Percentiles rank a stretch among this genome's conserved stretches.
Conservation (phyloP, 2,329 filamentous ascomycete genomes). For the Exophiala xenobiotica region DNA sequence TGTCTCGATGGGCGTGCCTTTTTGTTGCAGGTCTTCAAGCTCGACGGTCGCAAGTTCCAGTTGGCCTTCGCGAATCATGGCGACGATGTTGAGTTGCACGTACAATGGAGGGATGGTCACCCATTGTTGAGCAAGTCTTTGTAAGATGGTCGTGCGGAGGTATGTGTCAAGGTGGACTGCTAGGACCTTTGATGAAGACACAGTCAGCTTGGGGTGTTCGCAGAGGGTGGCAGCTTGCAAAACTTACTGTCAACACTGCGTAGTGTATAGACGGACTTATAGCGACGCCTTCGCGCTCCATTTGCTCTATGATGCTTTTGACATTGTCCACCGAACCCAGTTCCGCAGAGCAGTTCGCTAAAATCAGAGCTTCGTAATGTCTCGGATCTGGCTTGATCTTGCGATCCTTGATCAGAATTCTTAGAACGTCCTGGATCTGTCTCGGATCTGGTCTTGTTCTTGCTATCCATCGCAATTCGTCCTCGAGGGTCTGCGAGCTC, state of each 20-base stretch:
- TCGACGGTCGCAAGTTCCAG: constrained; percentile 75
- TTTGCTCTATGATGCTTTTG: constrained; percentile 66
- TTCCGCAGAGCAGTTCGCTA: constrained; percentile 63
- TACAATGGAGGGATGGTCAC: constrained; percentile 61
- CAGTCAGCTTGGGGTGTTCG: not conserved
- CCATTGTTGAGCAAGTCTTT: constrained; percentile 67
- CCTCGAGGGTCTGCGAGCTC: constrained; percentile 22
- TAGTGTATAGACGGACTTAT: constrained; percentile 69
- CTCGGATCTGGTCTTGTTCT: constrained; percentile 14
- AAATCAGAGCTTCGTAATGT: constrained; percentile 71
- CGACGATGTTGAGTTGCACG: constrained; percentile 67
- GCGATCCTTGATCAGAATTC: constrained; percentile 40
- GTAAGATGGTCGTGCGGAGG: constrained; percentile 67
- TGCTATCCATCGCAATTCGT: constrained; percentile 22
- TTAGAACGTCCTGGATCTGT: constrained; percentile 33
- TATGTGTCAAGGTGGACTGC: constrained; percentile 84
- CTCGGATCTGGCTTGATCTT: constrained; percentile 38
- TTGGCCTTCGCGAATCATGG: constrained; percentile 76
- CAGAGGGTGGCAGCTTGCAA: not conserved
- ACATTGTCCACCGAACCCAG: constrained; percentile 68
- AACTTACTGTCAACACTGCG: constrained; percentile 63
- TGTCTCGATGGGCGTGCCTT: constrained; percentile 55
- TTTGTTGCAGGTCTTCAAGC: constrained; percentile 64
- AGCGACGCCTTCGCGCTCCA: constrained; percentile 61
- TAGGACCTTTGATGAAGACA: constrained; percentile 56